These are phyloP conservation scores for Penicillium sp. DNA, from an alignment of 2,329 filamentous ascomycete genomes.

Conservation along the genomic window DNA sequence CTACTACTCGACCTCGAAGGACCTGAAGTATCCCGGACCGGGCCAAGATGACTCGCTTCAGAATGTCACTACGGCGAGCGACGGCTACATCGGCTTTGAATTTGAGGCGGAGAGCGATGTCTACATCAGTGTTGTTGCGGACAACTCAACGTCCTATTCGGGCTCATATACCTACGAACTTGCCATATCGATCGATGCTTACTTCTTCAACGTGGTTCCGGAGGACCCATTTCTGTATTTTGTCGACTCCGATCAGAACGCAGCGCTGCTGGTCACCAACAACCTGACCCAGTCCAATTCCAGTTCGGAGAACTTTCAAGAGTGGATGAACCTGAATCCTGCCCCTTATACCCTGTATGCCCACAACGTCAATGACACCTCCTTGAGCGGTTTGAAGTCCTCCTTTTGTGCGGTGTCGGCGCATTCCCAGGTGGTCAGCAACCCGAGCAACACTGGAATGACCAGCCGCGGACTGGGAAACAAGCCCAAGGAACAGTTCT, in stretches of 20 bases:
- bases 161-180: slow-evolving; percentile 78
- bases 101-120: slow-evolving; percentile 65
- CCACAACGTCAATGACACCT: slow-evolving; percentile 58
- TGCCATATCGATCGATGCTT: slow-evolving; percentile 76
- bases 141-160: slow-evolving; percentile 61
- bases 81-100: slow-evolving; percentile 69
- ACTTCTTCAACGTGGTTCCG: slow-evolving; percentile 65
- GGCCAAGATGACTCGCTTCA: slow-evolving; percentile 45
- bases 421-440: slow-evolving; percentile 37
- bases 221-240: slow-evolving; percentile 64
- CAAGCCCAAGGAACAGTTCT: slow-evolving; percentile 83
- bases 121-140: slow-evolving; percentile 75
- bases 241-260: slow-evolving; percentile 79
- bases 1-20: slow-evolving; percentile 68
- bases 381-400: slow-evolving; percentile 68
- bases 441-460: slow-evolving; percentile 63
- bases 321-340: slow-evolving; percentile 59
- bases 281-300: slow-evolving; percentile 58
- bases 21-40: slow-evolving; percentile 68
- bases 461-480: slow-evolving; percentile 66
- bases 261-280: slow-evolving; percentile 75
- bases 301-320: slow-evolving; percentile 50
- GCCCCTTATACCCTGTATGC: slow-evolving; percentile 78
- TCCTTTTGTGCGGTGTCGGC: slow-evolving; percentile 80
- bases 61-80: slow-evolving; percentile 54